Evolutionary conservation across 768 basidiomycete genomes (phyloP).

Genomic region (Cyclocybe cylindracea): DNA sequence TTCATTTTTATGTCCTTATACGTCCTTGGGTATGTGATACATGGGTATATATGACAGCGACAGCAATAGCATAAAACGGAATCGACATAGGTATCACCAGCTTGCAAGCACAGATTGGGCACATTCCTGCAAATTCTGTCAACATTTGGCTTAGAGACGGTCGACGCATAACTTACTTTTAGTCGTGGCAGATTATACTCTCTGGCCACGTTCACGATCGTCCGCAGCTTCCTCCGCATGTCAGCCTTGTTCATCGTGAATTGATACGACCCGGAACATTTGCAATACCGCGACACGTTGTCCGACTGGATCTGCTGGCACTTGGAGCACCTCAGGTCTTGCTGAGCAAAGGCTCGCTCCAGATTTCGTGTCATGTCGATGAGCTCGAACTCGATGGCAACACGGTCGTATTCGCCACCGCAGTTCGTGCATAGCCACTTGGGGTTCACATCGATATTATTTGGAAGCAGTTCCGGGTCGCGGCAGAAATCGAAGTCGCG

Average conservation of each 20-base stretch:
- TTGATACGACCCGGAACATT: constrained; percentile 85
- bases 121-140: constrained; percentile 38
- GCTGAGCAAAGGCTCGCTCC: constrained; percentile 78
- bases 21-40: neutral
- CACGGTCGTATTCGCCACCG: constrained; percentile 85
- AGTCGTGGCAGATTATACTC: constrained; percentile 69
- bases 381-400: constrained; percentile 82
- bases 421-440: constrained; percentile 77
- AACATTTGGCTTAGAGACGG: neutral
- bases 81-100: constrained; percentile 41
- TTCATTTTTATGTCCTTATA: too few relatives aligned
- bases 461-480: constrained; percentile 79
- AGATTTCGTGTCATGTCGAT: constrained; percentile 73
- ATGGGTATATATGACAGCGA: neutral
- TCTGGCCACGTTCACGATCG: constrained; percentile 81
- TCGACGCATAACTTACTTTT: constrained; percentile 46
- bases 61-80: neutral
- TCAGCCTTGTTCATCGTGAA: constrained; percentile 76
- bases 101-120: constrained; percentile 42
- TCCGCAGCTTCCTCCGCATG: constrained; percentile 67
- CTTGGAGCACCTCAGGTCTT: constrained; percentile 86
- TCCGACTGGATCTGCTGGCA: constrained; percentile 92
- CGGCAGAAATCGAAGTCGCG: constrained; percentile 96
- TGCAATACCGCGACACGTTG: constrained; percentile 82
- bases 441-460: constrained; percentile 45